Percentiles rank a stretch among this genome's conserved stretches.
Conservation (phyloP, 192 early-diverging fungal genomes). For the Dissophora globulifera region DNA sequence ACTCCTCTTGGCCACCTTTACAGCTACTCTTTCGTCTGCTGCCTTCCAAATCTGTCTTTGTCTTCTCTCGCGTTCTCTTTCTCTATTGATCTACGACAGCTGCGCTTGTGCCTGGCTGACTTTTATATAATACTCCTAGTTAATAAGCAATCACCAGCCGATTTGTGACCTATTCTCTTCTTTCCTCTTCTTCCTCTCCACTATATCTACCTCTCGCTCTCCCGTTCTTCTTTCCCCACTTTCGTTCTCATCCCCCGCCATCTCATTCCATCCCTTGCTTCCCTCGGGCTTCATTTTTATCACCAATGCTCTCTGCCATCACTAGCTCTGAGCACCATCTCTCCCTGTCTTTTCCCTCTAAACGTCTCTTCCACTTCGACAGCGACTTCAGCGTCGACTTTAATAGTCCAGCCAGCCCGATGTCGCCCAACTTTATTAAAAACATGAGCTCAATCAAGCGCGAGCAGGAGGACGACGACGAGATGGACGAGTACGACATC, state of each 20-base stretch:
- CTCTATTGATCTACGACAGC: too few relatives aligned
- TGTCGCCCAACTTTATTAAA: slow-evolving; percentile 11
- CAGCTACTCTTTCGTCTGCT: background rate
- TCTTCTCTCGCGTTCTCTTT: background rate
- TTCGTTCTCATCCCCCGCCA: background rate
- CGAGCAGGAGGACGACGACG: slow-evolving; percentile 34
- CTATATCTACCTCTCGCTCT: background rate
- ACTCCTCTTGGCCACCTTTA: background rate
- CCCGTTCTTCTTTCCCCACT: background rate
- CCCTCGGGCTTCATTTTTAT: background rate
- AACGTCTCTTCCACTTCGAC: too few relatives aligned
- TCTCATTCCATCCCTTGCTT: background rate
- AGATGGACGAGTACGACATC: slow-evolving; percentile 19
- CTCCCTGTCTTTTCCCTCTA: too few relatives aligned
- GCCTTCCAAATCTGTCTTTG: background rate
- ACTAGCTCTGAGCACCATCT: background rate
- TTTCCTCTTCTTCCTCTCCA: too few relatives aligned
- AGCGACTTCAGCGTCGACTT: slow-evolving; percentile 8
- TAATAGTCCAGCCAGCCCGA: background rate
- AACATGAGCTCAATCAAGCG: too few relatives aligned
- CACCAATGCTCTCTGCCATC: slow-evolving; percentile 14
- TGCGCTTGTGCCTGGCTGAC: background rate
- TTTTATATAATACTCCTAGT: too few relatives aligned
- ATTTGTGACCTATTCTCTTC: too few relatives aligned
- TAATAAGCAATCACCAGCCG: too few relatives aligned